phyloP scores from a whole-genome alignment of 129 eudicot genomes.

The Artemisia annua region DNA sequence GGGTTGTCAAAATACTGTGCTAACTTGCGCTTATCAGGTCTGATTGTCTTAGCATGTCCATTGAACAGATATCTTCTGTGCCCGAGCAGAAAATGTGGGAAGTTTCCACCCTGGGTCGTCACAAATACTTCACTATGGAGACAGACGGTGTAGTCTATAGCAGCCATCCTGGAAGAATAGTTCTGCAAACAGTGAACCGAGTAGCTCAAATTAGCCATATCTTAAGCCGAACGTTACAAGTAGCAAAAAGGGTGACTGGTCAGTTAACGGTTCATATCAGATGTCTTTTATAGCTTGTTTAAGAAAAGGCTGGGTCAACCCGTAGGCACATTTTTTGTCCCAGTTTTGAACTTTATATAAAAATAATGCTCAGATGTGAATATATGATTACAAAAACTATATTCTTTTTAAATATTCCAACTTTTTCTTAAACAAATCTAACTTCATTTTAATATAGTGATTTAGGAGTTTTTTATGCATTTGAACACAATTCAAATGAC shows the following conservation, averaged over 20 bases:
- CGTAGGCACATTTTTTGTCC: neutral
- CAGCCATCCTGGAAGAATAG: constrained; percentile 99
- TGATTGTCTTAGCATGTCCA: constrained; percentile 95
- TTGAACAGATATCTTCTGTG: constrained; percentile 88
- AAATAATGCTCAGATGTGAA: too few relatives aligned
- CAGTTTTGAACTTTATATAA: too few relatives aligned
- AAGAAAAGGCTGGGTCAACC: neutral
- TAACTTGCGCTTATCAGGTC: constrained; percentile 92
- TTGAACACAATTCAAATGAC: neutral
- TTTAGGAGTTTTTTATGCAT: neutral
- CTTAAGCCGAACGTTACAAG: neutral
- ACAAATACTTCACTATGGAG: constrained; percentile 99
- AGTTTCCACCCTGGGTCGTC: constrained; percentile 98
- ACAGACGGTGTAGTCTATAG: constrained; percentile 97
- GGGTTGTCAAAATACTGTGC: constrained; percentile 83
- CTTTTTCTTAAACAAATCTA: neutral
- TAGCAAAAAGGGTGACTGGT: neutral
- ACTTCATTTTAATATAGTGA: neutral
- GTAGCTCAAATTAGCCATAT: constrained; percentile 15
- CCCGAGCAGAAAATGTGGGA: constrained; percentile 93
- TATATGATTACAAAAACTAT: neutral
- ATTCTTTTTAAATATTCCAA: neutral
- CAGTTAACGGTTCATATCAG: too few relatives aligned
- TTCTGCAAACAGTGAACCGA: constrained; percentile 51
- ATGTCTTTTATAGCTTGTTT: too few relatives aligned